phyloP scores from a whole-genome alignment of 2,329 filamentous ascomycete species.

The Fusarium scirpi region DNA sequence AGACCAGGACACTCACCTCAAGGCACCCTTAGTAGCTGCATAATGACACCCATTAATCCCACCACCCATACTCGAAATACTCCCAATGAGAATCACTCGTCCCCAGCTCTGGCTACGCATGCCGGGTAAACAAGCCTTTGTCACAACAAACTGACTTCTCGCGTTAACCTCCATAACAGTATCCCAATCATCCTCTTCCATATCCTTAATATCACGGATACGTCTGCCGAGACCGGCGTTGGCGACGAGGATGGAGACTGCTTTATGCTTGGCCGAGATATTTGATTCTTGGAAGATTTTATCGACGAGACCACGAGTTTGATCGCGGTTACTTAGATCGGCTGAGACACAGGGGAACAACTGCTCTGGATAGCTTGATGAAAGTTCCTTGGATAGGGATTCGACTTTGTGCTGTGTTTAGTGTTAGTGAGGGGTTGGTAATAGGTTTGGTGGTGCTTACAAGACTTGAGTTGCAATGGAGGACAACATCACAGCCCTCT shows the following conservation, averaged over 20 bases:
- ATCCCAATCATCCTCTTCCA: constrained; percentile 54
- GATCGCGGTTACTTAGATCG: constrained; percentile 18
- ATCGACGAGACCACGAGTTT: constrained; percentile 26
- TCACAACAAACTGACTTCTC: constrained; percentile 52
- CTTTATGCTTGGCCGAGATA: constrained; percentile 22
- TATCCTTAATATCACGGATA: constrained; percentile 51
- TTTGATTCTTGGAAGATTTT: neutral
- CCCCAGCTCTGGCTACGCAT: constrained; percentile 52
- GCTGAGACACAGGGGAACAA: constrained; percentile 26
- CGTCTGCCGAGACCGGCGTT: constrained; percentile 51
- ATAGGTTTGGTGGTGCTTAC: fast-evolving
- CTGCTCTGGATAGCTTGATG: neutral
- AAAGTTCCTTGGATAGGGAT: constrained; percentile 5
- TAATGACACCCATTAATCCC: constrained; percentile 54
- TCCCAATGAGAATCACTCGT: constrained; percentile 50
- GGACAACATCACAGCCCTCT: constrained; percentile 32
- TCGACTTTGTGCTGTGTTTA: constrained; percentile 26
- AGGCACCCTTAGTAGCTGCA: constrained; percentile 51
- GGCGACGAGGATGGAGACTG: constrained; percentile 50
- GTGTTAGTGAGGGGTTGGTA: neutral
- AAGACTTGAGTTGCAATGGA: constrained; percentile 30
- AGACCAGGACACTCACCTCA: constrained; percentile 22
- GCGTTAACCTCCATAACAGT: constrained; percentile 52
- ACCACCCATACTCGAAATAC: constrained; percentile 51
- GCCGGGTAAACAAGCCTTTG: constrained; percentile 48